Base-by-base conservation (phyloP, 768 basidiomycete genomes). In the Amyloporia xantha region DNA sequence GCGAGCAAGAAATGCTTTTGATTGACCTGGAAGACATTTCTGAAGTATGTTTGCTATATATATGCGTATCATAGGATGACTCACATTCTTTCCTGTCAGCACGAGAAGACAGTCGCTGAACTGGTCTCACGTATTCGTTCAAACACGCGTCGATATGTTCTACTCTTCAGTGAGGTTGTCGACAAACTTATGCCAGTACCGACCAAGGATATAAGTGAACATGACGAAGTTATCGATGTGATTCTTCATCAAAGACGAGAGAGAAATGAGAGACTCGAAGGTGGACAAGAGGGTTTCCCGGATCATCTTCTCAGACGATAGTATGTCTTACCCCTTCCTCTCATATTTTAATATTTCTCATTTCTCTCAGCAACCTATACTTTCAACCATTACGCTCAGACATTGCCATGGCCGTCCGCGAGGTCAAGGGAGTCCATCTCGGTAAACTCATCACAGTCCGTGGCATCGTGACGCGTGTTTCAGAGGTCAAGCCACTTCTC, bases 391-490 rank as follows among this genome's bases (percentile, higher is more conserved):
- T 93, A 37, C 76, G 73, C n/a, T 82, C 76, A 13, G 83, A 87
- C 54, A 61, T 81, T 15, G 75, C 84, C 12, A 75, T 96, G 62
- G 93, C 96, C 30, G 96, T 98, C 13, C 84, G 96, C 44, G 84
- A 95, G 39, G 91, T 98, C 38, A 86, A 81, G 56, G 90, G 93
- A 12, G 59, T 69, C 6, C 84, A 91, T 53, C 78, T 98, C n/a
- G 96, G 96, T 41, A 84, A 79, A 54, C 74, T 98, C 51, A 95
- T 99, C 65, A 98, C 92, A 27, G 90, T 95, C 54, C 89, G 94
- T 36, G 96, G 96, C 48, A 98, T 99, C 57, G 92, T 98, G 46
- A 99, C 93, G 25, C 92, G 96, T 53, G 93, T 99, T 3, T 97
- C 94, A 2, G 96, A 98, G 71, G 96, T 99, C 63, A 98, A 98